These are phyloP conservation scores for Epichloe bromicola DNA, from an alignment of 2,329 filamentous ascomycete genomes.

Conservation along the genomic window DNA sequence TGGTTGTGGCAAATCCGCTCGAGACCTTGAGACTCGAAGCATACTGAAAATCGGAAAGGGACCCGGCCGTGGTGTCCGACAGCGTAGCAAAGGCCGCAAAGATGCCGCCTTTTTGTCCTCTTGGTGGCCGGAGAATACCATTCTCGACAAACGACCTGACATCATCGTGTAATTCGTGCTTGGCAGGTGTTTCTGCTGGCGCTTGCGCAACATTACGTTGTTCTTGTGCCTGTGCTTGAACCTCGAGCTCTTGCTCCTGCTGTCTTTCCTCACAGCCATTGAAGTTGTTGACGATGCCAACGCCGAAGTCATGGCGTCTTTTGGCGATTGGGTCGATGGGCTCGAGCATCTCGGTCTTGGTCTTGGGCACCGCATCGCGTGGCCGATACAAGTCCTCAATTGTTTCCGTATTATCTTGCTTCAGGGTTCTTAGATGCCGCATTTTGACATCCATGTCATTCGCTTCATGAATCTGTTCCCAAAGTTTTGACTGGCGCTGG, in stretches of 20 bases:
- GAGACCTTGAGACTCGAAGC: too few relatives aligned
- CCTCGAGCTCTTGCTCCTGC: conserved; percentile 45
- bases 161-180: too few relatives aligned
- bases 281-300: neutral
- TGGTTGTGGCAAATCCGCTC: too few relatives aligned
- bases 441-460: neutral
- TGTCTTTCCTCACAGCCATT: conserved; percentile 23
- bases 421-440: neutral
- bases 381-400: conserved; percentile 2
- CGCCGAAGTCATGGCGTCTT: neutral
- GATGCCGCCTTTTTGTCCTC: too few relatives aligned
- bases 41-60: too few relatives aligned
- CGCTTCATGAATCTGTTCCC: conserved; percentile 11
- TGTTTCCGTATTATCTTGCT: neutral
- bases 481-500: conserved; percentile 26
- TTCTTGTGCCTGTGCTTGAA: conserved; percentile 46
- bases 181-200: neutral
- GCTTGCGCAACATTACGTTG: conserved; percentile 21
- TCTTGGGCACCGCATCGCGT: neutral
- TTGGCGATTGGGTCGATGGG: neutral
- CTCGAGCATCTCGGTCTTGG: neutral
- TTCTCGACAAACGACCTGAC: too few relatives aligned
- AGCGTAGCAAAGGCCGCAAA: too few relatives aligned
- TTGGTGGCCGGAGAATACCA: too few relatives aligned
- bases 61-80: too few relatives aligned